Conservation (phyloP, 495 filamentous ascomycete species). For the Penicillium macrosclerotiorum region DNA sequence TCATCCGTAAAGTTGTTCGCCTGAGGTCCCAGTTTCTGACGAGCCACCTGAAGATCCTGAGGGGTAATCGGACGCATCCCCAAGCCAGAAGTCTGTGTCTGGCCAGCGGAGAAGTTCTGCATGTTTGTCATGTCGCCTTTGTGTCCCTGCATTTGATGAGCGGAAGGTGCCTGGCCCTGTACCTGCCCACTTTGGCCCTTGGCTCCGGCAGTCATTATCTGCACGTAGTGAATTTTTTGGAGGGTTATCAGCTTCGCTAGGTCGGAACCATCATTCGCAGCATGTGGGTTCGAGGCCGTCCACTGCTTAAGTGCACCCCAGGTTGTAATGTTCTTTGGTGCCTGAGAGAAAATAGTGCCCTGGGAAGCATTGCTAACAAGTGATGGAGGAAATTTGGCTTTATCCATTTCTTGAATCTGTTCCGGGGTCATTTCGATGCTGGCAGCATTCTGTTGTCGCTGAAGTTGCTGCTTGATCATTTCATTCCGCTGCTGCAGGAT, state of each 20-base stretch:
- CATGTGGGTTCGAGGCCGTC: constrained; percentile 49
- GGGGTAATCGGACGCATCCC: constrained; percentile 38
- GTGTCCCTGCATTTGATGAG: too few relatives aligned
- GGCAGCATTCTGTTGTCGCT: constrained; percentile 43
- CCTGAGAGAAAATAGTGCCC: constrained; percentile 27
- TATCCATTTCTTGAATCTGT: constrained; percentile 49
- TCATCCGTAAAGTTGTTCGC: constrained; percentile 50
- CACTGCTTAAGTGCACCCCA: constrained; percentile 74
- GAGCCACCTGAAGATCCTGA: constrained; percentile 47
- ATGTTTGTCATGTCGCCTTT: constrained; percentile 35
- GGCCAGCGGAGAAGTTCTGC: constrained; percentile 32
- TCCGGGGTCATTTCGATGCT: constrained; percentile 43
- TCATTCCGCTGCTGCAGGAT: constrained; percentile 37
- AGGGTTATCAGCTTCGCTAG: constrained; percentile 45
- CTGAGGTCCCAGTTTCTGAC: constrained; percentile 37
- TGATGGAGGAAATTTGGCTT: constrained; percentile 35
- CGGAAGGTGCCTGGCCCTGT: constrained; percentile 24
- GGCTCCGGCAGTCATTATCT: constrained; percentile 26
- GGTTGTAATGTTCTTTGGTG: constrained; percentile 62
- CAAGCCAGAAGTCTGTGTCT: constrained; percentile 27
- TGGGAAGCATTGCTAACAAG: constrained; percentile 38
- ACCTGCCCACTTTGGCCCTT: constrained; percentile 25
- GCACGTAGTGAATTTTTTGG: constrained; percentile 56
- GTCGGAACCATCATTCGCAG: constrained; percentile 36
- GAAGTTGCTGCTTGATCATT: constrained; percentile 33